These are phyloP conservation scores for Stramenopiles sp. DNA, from an alignment of 352 stramenopile genomes.

Conservation along the genomic window DNA sequence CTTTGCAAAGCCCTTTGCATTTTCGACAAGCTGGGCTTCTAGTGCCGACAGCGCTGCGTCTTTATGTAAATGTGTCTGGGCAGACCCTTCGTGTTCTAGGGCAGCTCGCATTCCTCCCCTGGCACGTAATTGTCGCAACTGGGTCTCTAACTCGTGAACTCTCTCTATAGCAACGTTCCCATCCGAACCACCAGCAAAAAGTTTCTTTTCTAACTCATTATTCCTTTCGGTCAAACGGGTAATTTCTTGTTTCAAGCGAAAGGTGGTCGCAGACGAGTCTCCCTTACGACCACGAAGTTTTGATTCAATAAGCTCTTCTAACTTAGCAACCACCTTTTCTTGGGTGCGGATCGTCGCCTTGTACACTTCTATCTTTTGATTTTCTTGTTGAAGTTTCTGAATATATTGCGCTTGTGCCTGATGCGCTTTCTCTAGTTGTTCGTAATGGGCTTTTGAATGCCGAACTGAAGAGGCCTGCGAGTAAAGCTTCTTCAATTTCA, in stretches of 20 bases:
- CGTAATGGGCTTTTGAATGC: constrained; percentile 25
- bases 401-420: constrained; percentile 38
- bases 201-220: constrained; percentile 6
- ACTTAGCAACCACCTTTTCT: constrained; percentile 49
- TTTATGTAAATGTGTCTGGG: background rate
- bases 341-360: constrained; percentile 44
- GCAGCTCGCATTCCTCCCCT: background rate
- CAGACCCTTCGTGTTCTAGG: background rate
- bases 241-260: background rate
- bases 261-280: background rate
- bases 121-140: background rate
- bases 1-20: constrained; percentile 6
- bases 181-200: background rate
- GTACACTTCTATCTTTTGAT: constrained; percentile 31
- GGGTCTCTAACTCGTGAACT: background rate
- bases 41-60: background rate
- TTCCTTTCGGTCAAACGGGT: background rate
- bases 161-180: background rate
- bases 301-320: constrained; percentile 39
- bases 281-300: constrained; percentile 18
- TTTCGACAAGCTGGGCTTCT: background rate
- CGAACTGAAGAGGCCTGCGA: background rate
- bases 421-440: constrained; percentile 44
- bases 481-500: background rate
- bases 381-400: constrained; percentile 43